Evolutionary conservation across 495 filamentous ascomycete species (phyloP), one percentile per base, ranked within the genome.

Genomic region (Neurospora discreta): DNA sequence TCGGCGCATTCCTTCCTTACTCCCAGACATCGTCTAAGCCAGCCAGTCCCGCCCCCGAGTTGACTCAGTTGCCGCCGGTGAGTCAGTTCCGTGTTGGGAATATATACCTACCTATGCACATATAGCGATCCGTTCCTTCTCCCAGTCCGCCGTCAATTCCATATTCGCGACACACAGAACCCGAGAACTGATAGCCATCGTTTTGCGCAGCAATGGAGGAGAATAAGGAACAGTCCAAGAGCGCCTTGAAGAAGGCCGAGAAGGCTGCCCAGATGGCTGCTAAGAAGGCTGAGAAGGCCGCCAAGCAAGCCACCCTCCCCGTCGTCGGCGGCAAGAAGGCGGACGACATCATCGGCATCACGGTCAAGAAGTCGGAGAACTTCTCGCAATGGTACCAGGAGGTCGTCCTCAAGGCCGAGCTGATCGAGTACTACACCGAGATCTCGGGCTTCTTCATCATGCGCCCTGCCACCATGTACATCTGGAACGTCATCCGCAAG

Each of bases 351-450:
- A 97, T 96, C 76, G 93, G 94, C 75, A 97, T 98, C 74, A 93
- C 93, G 74, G 87, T 90, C 23, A 82, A 84, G 69, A 98, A 98
- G 82, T 86, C 91, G 70, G 88, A 89, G n/a, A 92, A 97, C 82
- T 95, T 99, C 80, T 85, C 92, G 26, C 87, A 87, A 77, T 98
- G 95, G 95, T 99, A 99, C 79, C 92, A 96, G 81, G 93, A 99
- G 81, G 91, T 97, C 44, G 89, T 99, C 44, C 90, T 92, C 73
- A 99, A 99, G 86, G 92, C 92, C 78, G 91, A 97, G 76, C 90
- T 99, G 90, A 88, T 98, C 76, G 92, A 95, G 71, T 82, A 82
- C 79, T 82, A 79, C 77, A 78, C 75, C 73, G 92, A 98, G 83
- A 92, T 98, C 71, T 93, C 93, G 26, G 94, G 94, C 42, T 98